Evolutionary conservation across 768 basidiomycete genomes (phyloP).

Genomic region (Mycena leptocephala): DNA sequence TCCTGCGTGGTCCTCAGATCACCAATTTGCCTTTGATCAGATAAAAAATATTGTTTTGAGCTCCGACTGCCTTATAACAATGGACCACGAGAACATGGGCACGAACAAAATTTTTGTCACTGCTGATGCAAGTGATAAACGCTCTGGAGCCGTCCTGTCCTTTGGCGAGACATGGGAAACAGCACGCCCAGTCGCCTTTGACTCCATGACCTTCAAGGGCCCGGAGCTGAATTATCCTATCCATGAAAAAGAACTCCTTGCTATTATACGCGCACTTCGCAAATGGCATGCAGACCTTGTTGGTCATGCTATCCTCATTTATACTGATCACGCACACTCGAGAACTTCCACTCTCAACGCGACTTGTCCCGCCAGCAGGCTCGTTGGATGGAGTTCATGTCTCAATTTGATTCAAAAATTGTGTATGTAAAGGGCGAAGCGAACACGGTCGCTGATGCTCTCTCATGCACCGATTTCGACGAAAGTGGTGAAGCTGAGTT

Average conservation of each 20-base stretch:
- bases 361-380: constrained; percentile 28
- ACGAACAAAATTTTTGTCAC: constrained; percentile 51
- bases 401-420: too few relatives aligned
- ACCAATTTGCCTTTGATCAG: too few relatives aligned
- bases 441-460: constrained; percentile 52
- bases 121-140: constrained; percentile 43
- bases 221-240: constrained; percentile 48
- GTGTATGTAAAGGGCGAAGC: too few relatives aligned
- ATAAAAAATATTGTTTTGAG: constrained; percentile 47
- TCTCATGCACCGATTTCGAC: constrained; percentile 43
- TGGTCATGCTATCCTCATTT: constrained; percentile 1
- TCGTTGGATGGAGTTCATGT: too few relatives aligned
- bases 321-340: constrained; percentile 52
- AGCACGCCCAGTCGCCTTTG: too few relatives aligned
- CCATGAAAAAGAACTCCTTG: constrained; percentile 37
- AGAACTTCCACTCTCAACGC: too few relatives aligned
- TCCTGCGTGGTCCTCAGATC: too few relatives aligned
- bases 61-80: constrained; percentile 43
- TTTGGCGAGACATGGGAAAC: too few relatives aligned
- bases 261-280: constrained; percentile 25
- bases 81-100: constrained; percentile 35
- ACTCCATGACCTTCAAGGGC: too few relatives aligned
- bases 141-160: constrained; percentile 45
- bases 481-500: too few relatives aligned
- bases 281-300: constrained; percentile 38